Percentiles rank a stretch among this genome's conserved stretches.
Conservation (phyloP, 2,329 filamentous ascomycete genomes). For the Penicillium sp. region DNA sequence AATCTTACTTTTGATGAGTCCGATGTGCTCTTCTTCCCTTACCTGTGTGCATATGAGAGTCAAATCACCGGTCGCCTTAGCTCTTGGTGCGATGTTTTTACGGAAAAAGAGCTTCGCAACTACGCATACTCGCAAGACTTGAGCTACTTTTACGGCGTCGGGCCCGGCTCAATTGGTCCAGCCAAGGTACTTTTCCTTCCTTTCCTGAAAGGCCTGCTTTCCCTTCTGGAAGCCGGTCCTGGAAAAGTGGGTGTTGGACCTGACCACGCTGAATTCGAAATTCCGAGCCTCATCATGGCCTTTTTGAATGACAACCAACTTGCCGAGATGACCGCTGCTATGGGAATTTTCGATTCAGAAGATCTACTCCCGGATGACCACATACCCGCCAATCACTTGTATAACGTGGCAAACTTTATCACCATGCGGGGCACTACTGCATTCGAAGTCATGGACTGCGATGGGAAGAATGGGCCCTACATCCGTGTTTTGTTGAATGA, state of each 20-base stretch:
- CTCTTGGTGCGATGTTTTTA: conserved; percentile 65
- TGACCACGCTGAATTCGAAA: conserved; percentile 33
- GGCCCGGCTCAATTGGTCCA: conserved; percentile 53
- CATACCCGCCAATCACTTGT: conserved; percentile 54
- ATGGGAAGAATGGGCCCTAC: conserved; percentile 22
- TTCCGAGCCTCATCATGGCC: conserved; percentile 61
- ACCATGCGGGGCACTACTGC: conserved; percentile 67
- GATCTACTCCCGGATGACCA: conserved; percentile 50
- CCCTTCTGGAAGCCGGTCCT: conserved; percentile 56
- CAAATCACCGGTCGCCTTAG: conserved; percentile 65
- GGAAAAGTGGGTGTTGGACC: conserved; percentile 48
- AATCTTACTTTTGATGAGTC: conserved; percentile 54
- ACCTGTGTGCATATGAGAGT: conserved; percentile 71
- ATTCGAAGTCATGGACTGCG: conserved; percentile 64
- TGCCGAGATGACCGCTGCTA: conserved; percentile 60
- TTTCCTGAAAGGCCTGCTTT: conserved; percentile 57
- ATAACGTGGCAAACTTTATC: conserved; percentile 58
- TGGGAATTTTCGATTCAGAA: conserved; percentile 64
- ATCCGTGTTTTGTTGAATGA: conserved; percentile 65
- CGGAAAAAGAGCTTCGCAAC: conserved; percentile 60
- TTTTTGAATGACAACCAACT: conserved; percentile 70
- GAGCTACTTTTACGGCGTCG: conserved; percentile 67
- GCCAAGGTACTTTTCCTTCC: conserved; percentile 63
- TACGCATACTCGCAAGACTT: conserved; percentile 71
- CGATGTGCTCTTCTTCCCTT: conserved; percentile 63